Percentiles rank a stretch among this genome's conserved stretches.
These are phyloP conservation scores for Periglandula ipomoeae DNA, from an alignment of 2,329 filamentous ascomycete genomes.

Conservation along the genomic window DNA sequence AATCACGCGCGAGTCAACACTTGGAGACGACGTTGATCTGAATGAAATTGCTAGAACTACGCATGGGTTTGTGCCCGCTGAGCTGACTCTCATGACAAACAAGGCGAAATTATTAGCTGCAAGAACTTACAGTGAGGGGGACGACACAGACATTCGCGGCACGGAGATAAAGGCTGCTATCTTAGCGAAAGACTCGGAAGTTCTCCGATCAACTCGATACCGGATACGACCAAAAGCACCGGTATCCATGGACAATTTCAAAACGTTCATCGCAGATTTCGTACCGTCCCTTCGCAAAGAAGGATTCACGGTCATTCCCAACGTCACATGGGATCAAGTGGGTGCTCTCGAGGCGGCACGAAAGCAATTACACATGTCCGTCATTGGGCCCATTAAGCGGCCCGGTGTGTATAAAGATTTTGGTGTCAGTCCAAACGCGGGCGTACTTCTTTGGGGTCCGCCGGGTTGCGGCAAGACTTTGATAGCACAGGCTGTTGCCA, in stretches of 20 bases:
- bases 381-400: conserved; percentile 80
- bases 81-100: conserved; percentile 59
- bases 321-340: conserved; percentile 88
- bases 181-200: not conserved
- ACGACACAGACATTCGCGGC: conserved; percentile 14
- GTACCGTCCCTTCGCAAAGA: conserved; percentile 66
- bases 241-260: conserved; percentile 47
- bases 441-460: conserved; percentile 91
- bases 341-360: conserved; percentile 76
- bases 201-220: not conserved
- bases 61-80: conserved; percentile 86
- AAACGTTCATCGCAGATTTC: conserved; percentile 58
- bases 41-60: conserved; percentile 68
- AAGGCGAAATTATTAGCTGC: conserved; percentile 31
- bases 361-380: conserved; percentile 71
- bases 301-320: conserved; percentile 88
- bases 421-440: conserved; percentile 72
- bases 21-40: conserved; percentile 67
- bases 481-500: conserved; percentile 90
- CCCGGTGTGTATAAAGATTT: conserved; percentile 69
- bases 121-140: conserved; percentile 20
- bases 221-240: conserved; percentile 3
- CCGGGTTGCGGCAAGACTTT: conserved; percentile 96
- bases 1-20: conserved; percentile 54
- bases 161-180: conserved; percentile 6